phyloP scores from a whole-genome alignment of 306 rosid species.

The Vigna trinervia region DNA sequence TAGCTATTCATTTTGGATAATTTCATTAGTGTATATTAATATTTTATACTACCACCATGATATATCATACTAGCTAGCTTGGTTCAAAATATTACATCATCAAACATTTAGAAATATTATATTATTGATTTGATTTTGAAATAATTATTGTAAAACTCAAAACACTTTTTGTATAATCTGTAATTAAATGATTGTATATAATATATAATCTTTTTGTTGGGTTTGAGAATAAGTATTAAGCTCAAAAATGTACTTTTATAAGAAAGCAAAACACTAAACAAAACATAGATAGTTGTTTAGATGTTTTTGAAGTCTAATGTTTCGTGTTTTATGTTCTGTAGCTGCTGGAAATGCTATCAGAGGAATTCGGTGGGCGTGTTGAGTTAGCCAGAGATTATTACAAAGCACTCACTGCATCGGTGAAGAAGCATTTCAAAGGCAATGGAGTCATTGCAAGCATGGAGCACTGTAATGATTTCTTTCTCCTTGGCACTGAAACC shows the following conservation, averaged over 20 bases:
- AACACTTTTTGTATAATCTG: too few species aligned
- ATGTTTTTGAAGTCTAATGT: not conserved
- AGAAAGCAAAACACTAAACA: not conserved
- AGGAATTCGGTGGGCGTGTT: slow-evolving; percentile 74
- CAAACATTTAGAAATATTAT: too few species aligned
- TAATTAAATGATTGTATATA: too few species aligned
- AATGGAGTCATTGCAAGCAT: slow-evolving; percentile 84
- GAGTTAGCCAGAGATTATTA: slow-evolving; percentile 74
- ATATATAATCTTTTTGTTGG: too few species aligned
- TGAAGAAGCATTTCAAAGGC: slow-evolving; percentile 75
- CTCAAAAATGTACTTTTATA: too few species aligned
- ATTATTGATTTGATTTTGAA: too few species aligned
- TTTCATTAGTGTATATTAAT: not conserved
- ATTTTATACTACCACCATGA: not conserved
- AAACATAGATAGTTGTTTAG: not conserved
- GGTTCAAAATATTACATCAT: too few species aligned
- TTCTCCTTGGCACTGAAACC: slow-evolving; percentile 76
- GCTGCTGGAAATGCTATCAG: slow-evolving; percentile 78
- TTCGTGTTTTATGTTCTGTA: slow-evolving; percentile 27
- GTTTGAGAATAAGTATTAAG: too few species aligned
- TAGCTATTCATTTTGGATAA: too few species aligned
- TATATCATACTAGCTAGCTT: not conserved
- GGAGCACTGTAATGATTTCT: slow-evolving; percentile 85
- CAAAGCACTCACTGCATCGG: slow-evolving; percentile 68
- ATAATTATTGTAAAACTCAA: too few species aligned